Evolutionary conservation across 495 filamentous ascomycete genomes (phyloP), one percentile per base, ranked within the genome.

Genomic region (Geoglossum glabrum): DNA sequence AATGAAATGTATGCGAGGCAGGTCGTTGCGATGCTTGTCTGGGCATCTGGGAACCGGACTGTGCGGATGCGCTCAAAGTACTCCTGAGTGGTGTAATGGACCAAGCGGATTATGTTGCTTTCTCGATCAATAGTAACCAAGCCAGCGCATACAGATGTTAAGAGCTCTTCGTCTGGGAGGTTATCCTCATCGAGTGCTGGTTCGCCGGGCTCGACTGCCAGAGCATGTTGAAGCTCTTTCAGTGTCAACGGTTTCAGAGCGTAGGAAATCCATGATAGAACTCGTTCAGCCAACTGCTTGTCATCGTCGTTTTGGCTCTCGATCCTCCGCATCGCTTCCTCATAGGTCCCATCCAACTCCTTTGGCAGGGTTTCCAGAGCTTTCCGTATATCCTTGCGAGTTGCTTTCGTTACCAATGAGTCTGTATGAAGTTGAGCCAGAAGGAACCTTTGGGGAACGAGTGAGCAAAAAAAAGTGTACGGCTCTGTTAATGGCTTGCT

Each of bases 81-180:
- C 43, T 74, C 70, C 57, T 79, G 70, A 0, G 76, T 66, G 1
- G 78, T 79, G 58, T 75, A 77, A 63, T 80, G 79, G 10, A 78
- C 72, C 10, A 82, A 65, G 17, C 74, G 73, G 46, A 79, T 66
- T 31, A 74, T 67, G 10, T 62, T 33, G 57, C 69, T 79, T 23
- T 71, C 67, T 26, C 70, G 21, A 51, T 81, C 74, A 3, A 77
- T 54, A 1, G 65, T 74, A 1, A 80, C 70, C 11, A 84, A 63
- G 0, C 79, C 78, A 50, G 70, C 72, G 61, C 78, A 81, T 5
- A 73, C 67, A 1, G 72, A 73, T 3, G 72, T 52, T 10, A 79
- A 59, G 21, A 71, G 59, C 26, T 72, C 66, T 9, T 71, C 54
- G 0, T 69, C 55, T 1, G 67, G 54, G 0, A 79, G 15, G 30